Evolutionary conservation across 2,329 filamentous ascomycete genomes (phyloP), one percentile per base, ranked within the genome.

Genomic region (Lojkania enalia): DNA sequence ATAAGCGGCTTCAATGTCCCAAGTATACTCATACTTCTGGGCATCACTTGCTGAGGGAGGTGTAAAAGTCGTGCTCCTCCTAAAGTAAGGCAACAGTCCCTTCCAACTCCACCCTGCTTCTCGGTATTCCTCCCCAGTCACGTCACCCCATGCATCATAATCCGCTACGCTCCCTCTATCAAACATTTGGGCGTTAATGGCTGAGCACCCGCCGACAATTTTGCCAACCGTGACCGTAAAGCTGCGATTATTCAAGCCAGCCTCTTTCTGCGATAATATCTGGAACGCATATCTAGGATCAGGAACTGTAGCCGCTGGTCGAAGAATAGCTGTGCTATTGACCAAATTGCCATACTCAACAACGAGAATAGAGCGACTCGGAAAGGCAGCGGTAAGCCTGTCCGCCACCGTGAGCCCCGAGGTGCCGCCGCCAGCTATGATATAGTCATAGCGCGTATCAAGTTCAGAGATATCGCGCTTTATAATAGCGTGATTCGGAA

Each of bases 101-200:
- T 78, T 66, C 77, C 77, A 84, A 2, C 71, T 70, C 81, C 81
- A 84, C 1, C 78, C 80, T 15, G 69, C 63, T 29, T 73, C 74
- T 11, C 31, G 13, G 35, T 46, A 51, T 32, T 44, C 44, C 13
- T 27, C 12, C 13, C 49, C 49, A 6, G 39, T 20, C 9, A 52
- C 33, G 5, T 46, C 25, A 2, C 35, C 49, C 81, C 81, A 84
- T 2, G 71, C 71, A 61, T 83, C 76, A 41, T 67, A 69, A 38
- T 66, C 63, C 16, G 33, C 54, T 5, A 49, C 48, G 29, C 48
- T 53, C 12, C 55, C 64, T 7, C 66, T 51, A 40, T 63, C 56
- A 42, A 63, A 65, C 38, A 61, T 54, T 55, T 67, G 60, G 14
- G 57, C 60, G 51, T 69, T 69, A 46, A 67, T 54, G 0, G 58